Percentiles rank a stretch among this genome's conserved stretches.
Conservation (phyloP, 2,329 filamentous ascomycete species). For the Paecilomyces dactylethromorphus region DNA sequence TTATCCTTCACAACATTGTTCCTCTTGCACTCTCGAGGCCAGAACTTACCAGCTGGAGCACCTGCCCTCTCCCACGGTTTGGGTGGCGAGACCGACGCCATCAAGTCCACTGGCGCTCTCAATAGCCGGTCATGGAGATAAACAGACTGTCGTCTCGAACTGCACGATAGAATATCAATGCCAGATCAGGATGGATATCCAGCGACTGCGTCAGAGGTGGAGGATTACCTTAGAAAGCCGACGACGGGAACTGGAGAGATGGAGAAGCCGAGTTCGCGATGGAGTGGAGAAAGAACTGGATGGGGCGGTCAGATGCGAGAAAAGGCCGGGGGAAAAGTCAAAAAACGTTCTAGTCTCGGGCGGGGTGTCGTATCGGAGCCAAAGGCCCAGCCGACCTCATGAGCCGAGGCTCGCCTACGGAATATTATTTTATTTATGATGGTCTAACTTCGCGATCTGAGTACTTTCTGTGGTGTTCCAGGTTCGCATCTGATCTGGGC, state of each 20-base stretch:
- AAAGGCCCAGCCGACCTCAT: not conserved
- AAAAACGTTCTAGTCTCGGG: not conserved
- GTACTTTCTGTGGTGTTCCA: no score
- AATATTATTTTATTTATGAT: no score
- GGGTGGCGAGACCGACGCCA: constrained; percentile 70
- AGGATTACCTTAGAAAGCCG: not conserved
- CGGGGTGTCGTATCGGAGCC: not conserved
- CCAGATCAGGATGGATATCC: not conserved
- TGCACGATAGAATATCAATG: not conserved
- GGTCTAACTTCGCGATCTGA: no score
- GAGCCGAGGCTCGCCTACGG: not conserved
- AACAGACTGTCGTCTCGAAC: not conserved
- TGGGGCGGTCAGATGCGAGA: not conserved
- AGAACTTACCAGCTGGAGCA: constrained; percentile 46
- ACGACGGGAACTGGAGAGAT: not conserved
- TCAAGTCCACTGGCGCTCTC: constrained; percentile 24
- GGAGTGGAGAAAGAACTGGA: not conserved
- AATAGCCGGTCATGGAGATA: constrained; percentile 23
- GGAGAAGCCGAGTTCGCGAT: not conserved
- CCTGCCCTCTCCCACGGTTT: constrained; percentile 93
- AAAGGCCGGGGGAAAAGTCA: not conserved
- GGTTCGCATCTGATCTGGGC: no score
- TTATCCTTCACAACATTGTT: not conserved
- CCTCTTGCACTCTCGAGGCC: not conserved
- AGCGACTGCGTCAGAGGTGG: not conserved